These are phyloP conservation scores for Coniochaeta prunicola DNA, from an alignment of 2,329 filamentous ascomycete genomes.

Conservation along the genomic window DNA sequence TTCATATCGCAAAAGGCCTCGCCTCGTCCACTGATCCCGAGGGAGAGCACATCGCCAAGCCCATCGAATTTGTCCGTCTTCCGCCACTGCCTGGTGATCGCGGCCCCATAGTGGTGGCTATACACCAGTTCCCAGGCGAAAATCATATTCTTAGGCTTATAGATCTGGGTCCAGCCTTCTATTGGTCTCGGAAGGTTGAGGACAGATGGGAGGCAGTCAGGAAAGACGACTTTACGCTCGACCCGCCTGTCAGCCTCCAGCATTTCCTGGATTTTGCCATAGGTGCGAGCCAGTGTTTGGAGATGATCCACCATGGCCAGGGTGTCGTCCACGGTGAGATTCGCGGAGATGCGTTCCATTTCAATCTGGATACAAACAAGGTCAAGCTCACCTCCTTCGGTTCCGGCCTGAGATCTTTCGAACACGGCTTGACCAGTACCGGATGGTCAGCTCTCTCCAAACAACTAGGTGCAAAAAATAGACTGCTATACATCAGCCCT, in stretches of 20 bases:
- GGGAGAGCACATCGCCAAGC: slow-evolving; percentile 69
- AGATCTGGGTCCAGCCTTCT: slow-evolving; percentile 72
- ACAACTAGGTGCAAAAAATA: slow-evolving; percentile 80
- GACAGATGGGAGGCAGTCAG: slow-evolving; percentile 40
- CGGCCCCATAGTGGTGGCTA: slow-evolving; percentile 65
- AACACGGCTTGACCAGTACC: slow-evolving; percentile 77
- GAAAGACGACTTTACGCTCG: slow-evolving; percentile 38
- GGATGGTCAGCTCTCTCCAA: slow-evolving; percentile 81
- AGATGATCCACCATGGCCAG: slow-evolving; percentile 84
- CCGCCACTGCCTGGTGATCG: slow-evolving; percentile 62
- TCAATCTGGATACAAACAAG: slow-evolving; percentile 59
- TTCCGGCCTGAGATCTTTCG: slow-evolving; percentile 79
- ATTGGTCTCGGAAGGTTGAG: slow-evolving; percentile 44
- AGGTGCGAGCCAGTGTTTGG: slow-evolving; percentile 76
- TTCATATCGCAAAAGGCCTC: slow-evolving; percentile 71
- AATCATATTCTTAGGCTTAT: slow-evolving; percentile 67
- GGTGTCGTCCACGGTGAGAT: slow-evolving; percentile 87
- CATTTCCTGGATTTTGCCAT: slow-evolving; percentile 87
- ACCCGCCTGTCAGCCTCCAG: slow-evolving; percentile 59
- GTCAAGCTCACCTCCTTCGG: slow-evolving; percentile 83
- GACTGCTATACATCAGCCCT: slow-evolving; percentile 85
- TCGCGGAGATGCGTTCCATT: slow-evolving; percentile 85
- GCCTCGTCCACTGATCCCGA: slow-evolving; percentile 64
- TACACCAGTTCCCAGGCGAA: slow-evolving; percentile 70
- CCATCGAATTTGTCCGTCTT: slow-evolving; percentile 71